Percentiles rank a stretch among this genome's conserved stretches.
These are phyloP conservation scores for Begonia masoniana DNA, from an alignment of 306 rosid species.

Conservation along the genomic window DNA sequence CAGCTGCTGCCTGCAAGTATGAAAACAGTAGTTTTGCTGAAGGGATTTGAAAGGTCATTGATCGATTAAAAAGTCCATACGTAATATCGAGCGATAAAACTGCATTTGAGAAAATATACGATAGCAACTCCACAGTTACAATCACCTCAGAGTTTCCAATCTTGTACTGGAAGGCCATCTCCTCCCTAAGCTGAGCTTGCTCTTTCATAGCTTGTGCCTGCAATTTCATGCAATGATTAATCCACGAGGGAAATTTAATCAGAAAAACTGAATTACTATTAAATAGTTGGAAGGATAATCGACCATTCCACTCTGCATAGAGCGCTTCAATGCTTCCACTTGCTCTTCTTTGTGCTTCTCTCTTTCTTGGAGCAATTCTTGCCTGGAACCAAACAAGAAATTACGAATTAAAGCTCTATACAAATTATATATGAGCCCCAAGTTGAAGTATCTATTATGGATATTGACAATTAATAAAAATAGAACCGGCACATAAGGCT, in stretches of 20 bases:
- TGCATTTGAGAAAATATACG: no score
- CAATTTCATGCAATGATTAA: conserved; percentile 2
- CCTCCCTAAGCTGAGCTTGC: conserved; percentile 97
- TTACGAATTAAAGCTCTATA: neutral
- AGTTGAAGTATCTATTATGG: no score
- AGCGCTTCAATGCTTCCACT: conserved; percentile 53
- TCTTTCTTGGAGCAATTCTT: conserved; percentile 57
- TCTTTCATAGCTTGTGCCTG: conserved; percentile 99
- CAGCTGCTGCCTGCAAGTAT: conserved; percentile 76
- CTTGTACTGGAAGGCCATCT: conserved; percentile 98
- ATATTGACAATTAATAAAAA: no score
- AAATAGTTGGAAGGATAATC: conserved; percentile 15
- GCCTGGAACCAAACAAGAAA: conserved; percentile 32
- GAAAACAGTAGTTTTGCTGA: neutral
- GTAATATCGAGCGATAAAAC: neutral
- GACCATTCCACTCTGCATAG: conserved; percentile 97
- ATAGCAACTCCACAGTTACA: neutral
- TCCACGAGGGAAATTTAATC: neutral
- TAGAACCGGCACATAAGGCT: no score
- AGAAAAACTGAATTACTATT: neutral
- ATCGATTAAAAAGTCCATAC: no score
- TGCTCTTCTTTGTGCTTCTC: conserved; percentile 86
- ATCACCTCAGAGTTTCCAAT: conserved; percentile 78
- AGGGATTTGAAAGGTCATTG: no score
- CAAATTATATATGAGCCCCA: no score